Base-by-base conservation (phyloP, 257 asterid species). In the Cruciata laevipes region DNA sequence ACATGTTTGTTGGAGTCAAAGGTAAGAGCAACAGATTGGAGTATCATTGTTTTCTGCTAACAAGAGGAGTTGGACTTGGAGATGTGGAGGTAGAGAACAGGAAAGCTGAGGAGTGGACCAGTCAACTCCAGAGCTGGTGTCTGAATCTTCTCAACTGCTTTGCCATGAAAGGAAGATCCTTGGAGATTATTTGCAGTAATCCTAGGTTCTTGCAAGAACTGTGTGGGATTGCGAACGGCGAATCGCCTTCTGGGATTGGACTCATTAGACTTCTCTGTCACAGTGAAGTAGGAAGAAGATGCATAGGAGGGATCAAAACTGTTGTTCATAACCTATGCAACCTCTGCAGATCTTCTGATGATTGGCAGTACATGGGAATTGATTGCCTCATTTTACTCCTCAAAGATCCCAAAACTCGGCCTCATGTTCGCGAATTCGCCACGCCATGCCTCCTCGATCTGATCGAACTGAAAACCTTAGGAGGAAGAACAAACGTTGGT, bases 21-120 rank as follows among this genome's bases (percentile, higher is more conserved):
- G 87, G 75, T 35, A 61, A 32, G 61, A 72, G 68, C 23, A 75
- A 64, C 73, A 81, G 87, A 47, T 11, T 78, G 40, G 73, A 72
- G 61, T 91, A 91, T 63, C 94, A 89, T 2, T 47, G 71, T 3
- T 78, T 84, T 66, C 72, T 89, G 74, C 82, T 91, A 20, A 83
- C 95, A 0, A 76, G 95, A 76, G 98, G 98, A 18, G 75, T 67
- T 42, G 89, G 83, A 37, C 77, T 71, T 37, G 89, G 83, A 42
- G 91, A 89, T 35, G 35, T 70, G 7, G 96, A 91, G 69, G 64
- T 52, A 75, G 95, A 89, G 77, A 80, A 84, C 18, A 74, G 74
- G 30, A 91, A 91, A 73, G 96, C 95, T 3, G 96, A 87, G 78
- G 98, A 89, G 62, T 91, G 98, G 98, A 89, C 89, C 24, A 83